Conservation (phyloP, 306 rosid species). For the Prunus persica region Prunus_persica_NCBIv2 NC_034009.1:11578001-11578500, state of each 20-base stretch:
- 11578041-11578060: constrained; percentile 72
- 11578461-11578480: constrained; percentile 65
- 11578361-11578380: constrained; percentile 47
- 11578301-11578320: constrained; percentile 63
- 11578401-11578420: constrained; percentile 54
- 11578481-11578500: constrained; percentile 75
- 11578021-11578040: constrained; percentile 59
- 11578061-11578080: constrained; percentile 61
- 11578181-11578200: constrained; percentile 42
- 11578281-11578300: constrained; percentile 51
- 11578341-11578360: constrained; percentile 72
- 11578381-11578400: constrained; percentile 55
- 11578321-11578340: constrained; percentile 90
- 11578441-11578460: constrained; percentile 55
- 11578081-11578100: constrained; percentile 58
- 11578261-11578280: constrained; percentile 51
- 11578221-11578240: constrained; percentile 58
- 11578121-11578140: constrained; percentile 69
- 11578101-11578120: constrained; percentile 60
- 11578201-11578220: constrained; percentile 58
- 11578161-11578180: constrained; percentile 27
- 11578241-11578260: constrained; percentile 57
- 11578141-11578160: constrained; percentile 78
- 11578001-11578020: constrained; percentile 42
- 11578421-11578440: constrained; percentile 35